These are phyloP conservation scores for Colletotrichum sp. DNA, from an alignment of 2,329 filamentous ascomycete species.

Conservation along the genomic window DNA sequence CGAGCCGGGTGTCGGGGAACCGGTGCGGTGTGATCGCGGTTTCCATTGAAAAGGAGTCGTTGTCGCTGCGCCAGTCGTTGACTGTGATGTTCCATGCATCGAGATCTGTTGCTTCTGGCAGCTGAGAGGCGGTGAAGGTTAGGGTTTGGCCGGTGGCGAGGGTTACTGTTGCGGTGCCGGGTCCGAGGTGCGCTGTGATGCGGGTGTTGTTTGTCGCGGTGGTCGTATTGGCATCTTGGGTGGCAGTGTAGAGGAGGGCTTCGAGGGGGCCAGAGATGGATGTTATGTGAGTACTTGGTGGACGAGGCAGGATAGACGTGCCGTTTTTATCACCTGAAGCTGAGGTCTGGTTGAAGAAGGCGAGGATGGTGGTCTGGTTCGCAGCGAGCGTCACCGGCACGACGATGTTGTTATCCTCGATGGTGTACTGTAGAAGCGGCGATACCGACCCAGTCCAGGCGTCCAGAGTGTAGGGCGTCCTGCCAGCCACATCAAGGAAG, in stretches of 20 bases:
- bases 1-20: neutral
- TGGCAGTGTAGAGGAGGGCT: neutral
- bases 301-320: neutral
- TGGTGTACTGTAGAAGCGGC: neutral
- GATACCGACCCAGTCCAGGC: neutral
- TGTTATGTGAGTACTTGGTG: neutral
- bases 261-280: neutral
- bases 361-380: neutral
- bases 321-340: accelerated
- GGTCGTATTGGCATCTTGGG: neutral
- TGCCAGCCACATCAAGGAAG: neutral
- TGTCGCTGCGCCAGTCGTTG: neutral
- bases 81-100: neutral
- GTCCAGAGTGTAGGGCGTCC: neutral
- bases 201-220: neutral
- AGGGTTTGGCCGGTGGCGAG: neutral
- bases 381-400: neutral
- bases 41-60: neutral
- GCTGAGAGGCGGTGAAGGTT: neutral
- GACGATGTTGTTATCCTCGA: neutral
- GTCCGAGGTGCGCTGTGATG: neutral
- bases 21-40: neutral
- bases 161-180: neutral
- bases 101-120: neutral
- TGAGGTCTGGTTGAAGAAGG: neutral